Evolutionary conservation across 2,329 filamentous ascomycete species (phyloP), one percentile per base, ranked within the genome.

Genomic region (Clonostachys sp.): DNA sequence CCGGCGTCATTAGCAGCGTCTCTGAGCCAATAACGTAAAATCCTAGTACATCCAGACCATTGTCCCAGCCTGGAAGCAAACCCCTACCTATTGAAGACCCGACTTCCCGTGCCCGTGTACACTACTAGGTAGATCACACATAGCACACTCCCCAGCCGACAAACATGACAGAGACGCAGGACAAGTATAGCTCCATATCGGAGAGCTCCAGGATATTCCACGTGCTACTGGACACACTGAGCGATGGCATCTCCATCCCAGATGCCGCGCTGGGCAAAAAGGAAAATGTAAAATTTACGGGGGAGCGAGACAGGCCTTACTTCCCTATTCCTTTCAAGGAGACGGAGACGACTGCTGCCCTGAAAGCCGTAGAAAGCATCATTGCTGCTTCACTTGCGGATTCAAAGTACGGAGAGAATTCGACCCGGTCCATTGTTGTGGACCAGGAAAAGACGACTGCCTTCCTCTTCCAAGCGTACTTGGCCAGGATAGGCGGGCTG

Each of bases 271-370:
- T 42, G 42, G 53, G 49, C 10, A 52, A 61, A 7, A 53, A 50
- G 30, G 30, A 48, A 3, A 53, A 55, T 35, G 57, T 69, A n/a
- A 49, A 55, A 2, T 68, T 72, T 45, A 62, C 59, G 0, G 61
- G 64, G 12, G 50, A 55, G 5, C 61, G 59, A 14, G 64, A 72
- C 51, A 53, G 52, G 45, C 65, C 68, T 1, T 74, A 73, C 51
- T 75, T 74, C 34, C 71, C 71, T 0, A 73, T 72, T 12, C 72
- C 72, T 0, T 72, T 74, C 55, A 73, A 74, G 42, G 71, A 75
- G 52, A 73, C 70, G 0, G 72, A 75, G 49, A 61, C 68, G 5
- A 58, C 61, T 2, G 68, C 68, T 7, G 72, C 72, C 1, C 52
- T 74, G 16, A 75, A 74, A 48, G 70, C 69, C 0, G 54, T 75